phyloP scores from a whole-genome alignment of 768 basidiomycete species.

The Sarcomyxa edulis region DNA sequence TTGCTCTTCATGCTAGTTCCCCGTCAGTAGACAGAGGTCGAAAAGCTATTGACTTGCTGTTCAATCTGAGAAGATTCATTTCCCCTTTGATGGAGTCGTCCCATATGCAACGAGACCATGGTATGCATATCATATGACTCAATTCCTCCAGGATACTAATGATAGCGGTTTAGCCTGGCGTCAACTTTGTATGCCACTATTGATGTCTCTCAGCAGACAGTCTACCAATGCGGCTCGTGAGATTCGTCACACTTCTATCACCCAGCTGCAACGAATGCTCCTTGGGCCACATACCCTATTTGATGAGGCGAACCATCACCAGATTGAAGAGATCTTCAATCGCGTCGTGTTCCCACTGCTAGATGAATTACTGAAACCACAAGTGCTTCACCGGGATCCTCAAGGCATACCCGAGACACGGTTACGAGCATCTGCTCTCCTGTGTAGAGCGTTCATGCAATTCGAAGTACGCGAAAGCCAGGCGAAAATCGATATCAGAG shows the following conservation, averaged over 20 bases:
- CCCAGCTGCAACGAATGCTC: conserved; percentile 78
- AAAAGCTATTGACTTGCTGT: conserved; percentile 76
- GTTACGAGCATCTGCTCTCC: conserved; percentile 77
- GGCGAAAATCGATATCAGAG: conserved; percentile 54
- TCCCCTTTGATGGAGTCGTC: conserved; percentile 48
- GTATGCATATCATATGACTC: conserved; percentile 20
- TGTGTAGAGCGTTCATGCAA: conserved; percentile 96
- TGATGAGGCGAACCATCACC: conserved; percentile 49
- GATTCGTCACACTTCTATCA: conserved; percentile 76
- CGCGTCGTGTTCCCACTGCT: conserved; percentile 86
- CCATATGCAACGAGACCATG: conserved; percentile 34
- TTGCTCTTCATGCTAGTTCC: conserved; percentile 40
- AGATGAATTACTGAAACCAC: conserved; percentile 85
- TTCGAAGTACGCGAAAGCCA: conserved; percentile 73
- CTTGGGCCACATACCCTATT: conserved; percentile 69
- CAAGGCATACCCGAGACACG: conserved; percentile 90
- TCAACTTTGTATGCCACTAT: conserved; percentile 67
- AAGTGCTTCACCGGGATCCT: conserved; percentile 74
- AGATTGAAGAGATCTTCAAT: conserved; percentile 84
- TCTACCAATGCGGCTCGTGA: conserved; percentile 81
- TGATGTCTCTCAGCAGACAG: conserved; percentile 71
- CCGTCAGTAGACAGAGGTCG: conserved; percentile 76
- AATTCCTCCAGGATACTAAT: background rate
- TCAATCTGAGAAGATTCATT: conserved; percentile 65
- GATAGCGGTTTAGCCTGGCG: conserved; percentile 57